These are phyloP conservation scores for Kokia cookei DNA, from an alignment of 441 rosid species.

Conservation along the genomic window DNA sequence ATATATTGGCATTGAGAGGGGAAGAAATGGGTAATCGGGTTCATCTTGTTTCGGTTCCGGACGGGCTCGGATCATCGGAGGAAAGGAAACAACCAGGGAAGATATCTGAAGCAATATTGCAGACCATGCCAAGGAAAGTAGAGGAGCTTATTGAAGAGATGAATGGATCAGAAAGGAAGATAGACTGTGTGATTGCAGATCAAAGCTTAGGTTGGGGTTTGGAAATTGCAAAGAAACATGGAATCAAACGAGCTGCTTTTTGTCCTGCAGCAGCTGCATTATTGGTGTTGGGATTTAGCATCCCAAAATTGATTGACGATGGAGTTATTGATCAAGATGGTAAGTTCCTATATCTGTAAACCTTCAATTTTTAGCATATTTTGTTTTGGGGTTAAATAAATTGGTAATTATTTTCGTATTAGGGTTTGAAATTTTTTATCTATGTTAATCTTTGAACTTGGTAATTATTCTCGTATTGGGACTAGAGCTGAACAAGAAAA, in stretches of 20 bases:
- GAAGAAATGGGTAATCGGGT: background rate
- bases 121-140: slow-evolving; percentile 1
- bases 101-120: background rate
- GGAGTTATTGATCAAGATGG: slow-evolving; percentile 5
- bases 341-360: background rate
- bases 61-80: background rate
- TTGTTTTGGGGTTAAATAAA: too few relatives aligned
- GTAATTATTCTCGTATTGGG: too few relatives aligned
- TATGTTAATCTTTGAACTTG: too few relatives aligned
- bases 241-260: background rate
- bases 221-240: slow-evolving; percentile 4
- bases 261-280: slow-evolving; percentile 4
- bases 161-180: background rate
- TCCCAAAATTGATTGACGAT: background rate
- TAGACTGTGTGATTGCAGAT: background rate
- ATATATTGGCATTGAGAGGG: background rate
- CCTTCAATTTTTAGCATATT: background rate
- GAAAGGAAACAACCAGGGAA: background rate
- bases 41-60: background rate
- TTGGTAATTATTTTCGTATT: too few relatives aligned
- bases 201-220: background rate
- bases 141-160: background rate
- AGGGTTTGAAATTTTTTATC: too few relatives aligned
- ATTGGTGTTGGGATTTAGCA: background rate
- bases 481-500: too few relatives aligned